Conservation (phyloP, 2,329 filamentous ascomycete species). For the Aureobasidium leucospermi region DNA sequence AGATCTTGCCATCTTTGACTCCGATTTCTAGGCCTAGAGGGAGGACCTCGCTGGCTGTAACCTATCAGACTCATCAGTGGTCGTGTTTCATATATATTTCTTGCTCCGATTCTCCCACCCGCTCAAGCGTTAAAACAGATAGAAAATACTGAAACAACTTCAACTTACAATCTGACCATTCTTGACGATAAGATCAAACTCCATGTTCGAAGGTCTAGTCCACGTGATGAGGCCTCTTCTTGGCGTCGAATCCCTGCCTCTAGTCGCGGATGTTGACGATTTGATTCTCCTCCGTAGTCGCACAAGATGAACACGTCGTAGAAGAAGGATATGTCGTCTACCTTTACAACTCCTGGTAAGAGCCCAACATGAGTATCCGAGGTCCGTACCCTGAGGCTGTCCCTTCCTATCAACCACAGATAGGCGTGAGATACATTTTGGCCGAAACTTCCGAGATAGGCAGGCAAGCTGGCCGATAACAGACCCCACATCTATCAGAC, state of each 20-base stretch:
- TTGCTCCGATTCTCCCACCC: too few species aligned
- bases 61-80: conserved; percentile 23
- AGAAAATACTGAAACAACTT: background rate
- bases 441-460: background rate
- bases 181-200: conserved; percentile 35
- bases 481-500: background rate
- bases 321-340: background rate
- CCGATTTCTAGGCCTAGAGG: conserved; percentile 39
- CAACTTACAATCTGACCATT: conserved; percentile 35
- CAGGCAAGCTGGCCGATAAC: background rate
- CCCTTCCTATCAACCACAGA: conserved; percentile 2
- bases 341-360: background rate
- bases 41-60: conserved; percentile 41
- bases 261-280: too few species aligned
- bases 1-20: conserved; percentile 41
- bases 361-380: too few species aligned
- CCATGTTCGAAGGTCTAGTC: conserved; percentile 17
- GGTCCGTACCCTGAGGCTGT: background rate
- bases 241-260: background rate
- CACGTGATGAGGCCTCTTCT: background rate
- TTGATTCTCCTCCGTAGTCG: too few species aligned
- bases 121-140: too few species aligned
- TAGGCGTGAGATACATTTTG: conserved; percentile 1
- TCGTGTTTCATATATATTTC: background rate
- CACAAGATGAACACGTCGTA: too few species aligned